Conservation (phyloP, 345 rosid genomes). For the Firmiana major region DNA sequence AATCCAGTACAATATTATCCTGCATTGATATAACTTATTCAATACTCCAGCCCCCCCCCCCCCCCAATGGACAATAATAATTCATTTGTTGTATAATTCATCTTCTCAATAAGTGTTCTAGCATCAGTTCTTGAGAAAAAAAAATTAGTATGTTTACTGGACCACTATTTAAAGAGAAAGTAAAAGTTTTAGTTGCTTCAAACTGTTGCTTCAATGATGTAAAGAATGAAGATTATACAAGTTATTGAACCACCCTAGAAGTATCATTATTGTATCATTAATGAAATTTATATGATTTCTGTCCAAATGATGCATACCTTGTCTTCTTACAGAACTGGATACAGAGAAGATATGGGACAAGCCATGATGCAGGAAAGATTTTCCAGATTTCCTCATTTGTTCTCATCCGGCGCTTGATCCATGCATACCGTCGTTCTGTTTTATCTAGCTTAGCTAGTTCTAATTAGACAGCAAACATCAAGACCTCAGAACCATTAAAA, state of each 20-base stretch:
- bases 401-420: conserved; percentile 93
- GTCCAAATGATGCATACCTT: conserved; percentile 37
- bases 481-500: conserved; percentile 1
- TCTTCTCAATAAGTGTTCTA: background rate
- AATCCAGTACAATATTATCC: background rate
- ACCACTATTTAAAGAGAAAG: too few relatives aligned
- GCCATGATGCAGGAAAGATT: conserved; percentile 91
- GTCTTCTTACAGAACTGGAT: conserved; percentile 94
- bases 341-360: conserved; percentile 84
- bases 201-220: background rate
- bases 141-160: too few relatives aligned
- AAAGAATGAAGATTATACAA: background rate
- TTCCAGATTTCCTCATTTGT: conserved; percentile 96
- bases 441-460: conserved; percentile 89
- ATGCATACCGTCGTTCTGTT: conserved; percentile 88
- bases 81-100: background rate
- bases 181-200: background rate
- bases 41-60: background rate
- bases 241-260: background rate
- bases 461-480: background rate
- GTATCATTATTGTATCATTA: background rate
- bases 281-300: background rate
- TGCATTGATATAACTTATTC: background rate
- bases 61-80: background rate
- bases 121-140: background rate